A percentile compares a stretch with the other conserved stretches of the same genome.
Conservation (phyloP, 2,329 filamentous ascomycete species). For the Fusarium redolens region DNA sequence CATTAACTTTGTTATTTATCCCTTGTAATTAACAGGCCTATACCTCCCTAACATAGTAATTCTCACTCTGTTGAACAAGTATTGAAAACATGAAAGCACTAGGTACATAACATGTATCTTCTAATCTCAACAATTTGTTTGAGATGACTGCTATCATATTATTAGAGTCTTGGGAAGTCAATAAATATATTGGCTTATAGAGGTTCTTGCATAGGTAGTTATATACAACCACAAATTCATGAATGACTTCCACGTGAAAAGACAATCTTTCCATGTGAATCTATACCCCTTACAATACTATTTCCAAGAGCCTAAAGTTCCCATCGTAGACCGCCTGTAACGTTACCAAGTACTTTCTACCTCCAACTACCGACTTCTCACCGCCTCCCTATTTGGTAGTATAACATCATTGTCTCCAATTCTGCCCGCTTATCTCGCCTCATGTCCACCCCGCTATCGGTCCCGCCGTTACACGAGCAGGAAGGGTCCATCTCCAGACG, state of each 20-base stretch:
- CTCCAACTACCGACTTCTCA: conserved; percentile 5
- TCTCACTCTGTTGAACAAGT: not conserved
- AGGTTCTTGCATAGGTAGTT: too few relatives aligned
- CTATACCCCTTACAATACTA: not conserved
- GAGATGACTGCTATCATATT: not conserved
- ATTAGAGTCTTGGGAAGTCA: not conserved
- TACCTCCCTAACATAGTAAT: not conserved
- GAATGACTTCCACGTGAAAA: not conserved
- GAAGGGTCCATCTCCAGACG: conserved; percentile 24
- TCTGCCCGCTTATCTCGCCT: conserved; percentile 36
- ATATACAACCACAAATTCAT: not conserved
- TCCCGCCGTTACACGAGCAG: conserved; percentile 28
- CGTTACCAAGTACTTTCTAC: not conserved
- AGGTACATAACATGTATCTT: not conserved
- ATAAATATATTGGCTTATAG: too few relatives aligned
- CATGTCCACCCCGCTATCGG: conserved; percentile 34
- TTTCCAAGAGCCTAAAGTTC: not conserved
- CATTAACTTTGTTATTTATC: not conserved
- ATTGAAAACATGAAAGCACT: not conserved
- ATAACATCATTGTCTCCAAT: conserved; percentile 7
- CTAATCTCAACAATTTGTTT: not conserved
- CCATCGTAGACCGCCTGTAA: not conserved
- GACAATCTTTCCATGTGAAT: not conserved
- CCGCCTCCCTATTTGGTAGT: conserved; percentile 9
- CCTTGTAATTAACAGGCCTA: not conserved